Base-by-base conservation (phyloP, 495 filamentous ascomycete genomes). In the Daldinia concentrica region DNA sequence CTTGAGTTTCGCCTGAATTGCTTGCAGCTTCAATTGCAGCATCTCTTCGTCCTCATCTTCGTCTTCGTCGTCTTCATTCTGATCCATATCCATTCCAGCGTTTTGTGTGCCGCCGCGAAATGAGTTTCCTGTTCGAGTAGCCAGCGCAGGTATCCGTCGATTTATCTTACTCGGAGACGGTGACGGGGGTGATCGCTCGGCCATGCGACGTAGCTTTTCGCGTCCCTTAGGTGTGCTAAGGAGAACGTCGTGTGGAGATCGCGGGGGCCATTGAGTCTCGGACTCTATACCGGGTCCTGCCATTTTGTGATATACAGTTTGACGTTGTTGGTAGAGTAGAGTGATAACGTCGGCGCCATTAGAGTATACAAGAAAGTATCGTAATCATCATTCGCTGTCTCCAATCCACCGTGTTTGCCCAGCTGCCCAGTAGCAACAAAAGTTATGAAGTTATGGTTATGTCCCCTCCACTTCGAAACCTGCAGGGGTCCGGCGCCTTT, bases 11-110 rank as follows among this genome's bases (percentile, higher is more conserved):
- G 94, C 92, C 74, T 98, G 88, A 57, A 99, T 95, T 58, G 90
- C 92, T 56, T 92, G 88, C 24, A 99, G 81, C 74, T 95, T 87
- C 68, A 99, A 82, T 67, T 94, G 84, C 32, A 98, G 78, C 1
- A 88, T 94, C 79, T 98, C 94, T 74, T 98, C 95, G 73, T 99
- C 95, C 34, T 98, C 93, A 29, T 98, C 93, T 0, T 93, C 91
- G 0, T 57, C n/a, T n/a, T n/a, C 26, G 5, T 88, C 89, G 1
- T 90, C 87, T 1, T 86, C 84, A 26, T 85, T 91, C 6, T 88
- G 90, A 2, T 90, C 87, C 14, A 83, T 71, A 43, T 80, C 83
- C 52, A 82, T 71, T 3, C 74, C 81, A 19, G 82, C 79, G 32
- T 78, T 66, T 15, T 62, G 68, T 12, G 58, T 58, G 4, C 52